These are phyloP conservation scores for Clarireedia homoeocarpa DNA, from an alignment of 2,329 filamentous ascomycete species.

Conservation along the genomic window DNA sequence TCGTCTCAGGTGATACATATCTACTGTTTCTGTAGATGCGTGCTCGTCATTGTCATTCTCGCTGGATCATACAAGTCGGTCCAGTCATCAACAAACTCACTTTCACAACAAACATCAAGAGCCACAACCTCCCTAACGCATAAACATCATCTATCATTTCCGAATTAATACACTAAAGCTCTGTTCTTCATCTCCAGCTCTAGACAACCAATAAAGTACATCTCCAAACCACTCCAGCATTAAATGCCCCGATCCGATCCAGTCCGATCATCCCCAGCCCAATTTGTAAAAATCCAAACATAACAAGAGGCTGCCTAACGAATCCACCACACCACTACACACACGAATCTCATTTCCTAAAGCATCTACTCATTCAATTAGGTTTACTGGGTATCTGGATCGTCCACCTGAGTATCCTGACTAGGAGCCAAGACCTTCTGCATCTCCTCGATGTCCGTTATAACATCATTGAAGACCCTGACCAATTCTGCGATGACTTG, in stretches of 20 bases:
- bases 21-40: no score
- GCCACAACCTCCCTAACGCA: neutral
- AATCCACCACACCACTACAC: no score
- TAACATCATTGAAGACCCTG: conserved; percentile 67
- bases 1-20: no score
- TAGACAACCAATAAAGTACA: conserved; percentile 1
- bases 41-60: no score
- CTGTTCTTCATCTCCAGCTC: neutral
- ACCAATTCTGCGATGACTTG: conserved; percentile 57
- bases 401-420: conserved; percentile 21
- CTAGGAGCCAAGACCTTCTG: conserved; percentile 25
- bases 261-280: neutral
- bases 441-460: conserved; percentile 52
- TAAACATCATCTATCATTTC: conserved; percentile 3
- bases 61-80: neutral
- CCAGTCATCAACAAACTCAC: neutral
- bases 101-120: neutral
- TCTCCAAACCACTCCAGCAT: neutral
- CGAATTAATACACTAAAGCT: neutral
- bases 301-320: neutral
- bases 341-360: neutral
- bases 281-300: neutral
- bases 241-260: neutral
- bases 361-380: neutral
- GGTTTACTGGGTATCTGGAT: neutral